phyloP scores from a whole-genome alignment of 2,329 filamentous ascomycete genomes.

The Trematosphaeria pertusa region DNA sequence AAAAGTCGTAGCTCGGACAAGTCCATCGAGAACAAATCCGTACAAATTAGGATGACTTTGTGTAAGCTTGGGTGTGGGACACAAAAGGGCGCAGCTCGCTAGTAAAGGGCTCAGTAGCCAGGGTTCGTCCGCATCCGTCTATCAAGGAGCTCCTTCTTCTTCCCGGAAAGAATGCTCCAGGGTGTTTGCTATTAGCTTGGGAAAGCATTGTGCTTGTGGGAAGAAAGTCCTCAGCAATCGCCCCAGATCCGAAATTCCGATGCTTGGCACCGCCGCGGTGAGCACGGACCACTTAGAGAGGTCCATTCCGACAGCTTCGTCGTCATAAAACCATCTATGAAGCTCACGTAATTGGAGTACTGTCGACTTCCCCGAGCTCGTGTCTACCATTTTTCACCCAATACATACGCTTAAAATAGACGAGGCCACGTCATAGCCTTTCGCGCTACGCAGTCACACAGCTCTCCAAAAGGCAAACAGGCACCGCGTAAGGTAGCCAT shows the following conservation, averaged over 20 bases:
- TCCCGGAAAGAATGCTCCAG: too few species aligned
- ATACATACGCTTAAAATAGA: too few species aligned
- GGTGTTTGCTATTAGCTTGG: background rate
- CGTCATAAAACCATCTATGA: too few species aligned
- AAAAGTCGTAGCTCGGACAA: conserved; percentile 2
- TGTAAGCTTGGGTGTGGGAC: conserved; percentile 13
- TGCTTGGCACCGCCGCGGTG: conserved; percentile 8
- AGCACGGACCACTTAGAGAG: conserved; percentile 17
- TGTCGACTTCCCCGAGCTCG: too few species aligned
- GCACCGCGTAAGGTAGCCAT: too few species aligned
- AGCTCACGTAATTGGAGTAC: too few species aligned
- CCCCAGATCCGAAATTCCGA: conserved; percentile 8
- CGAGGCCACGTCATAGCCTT: too few species aligned
- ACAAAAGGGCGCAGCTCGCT: conserved; percentile 23
- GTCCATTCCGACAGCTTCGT: too few species aligned
- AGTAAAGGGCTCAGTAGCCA: conserved; percentile 23
- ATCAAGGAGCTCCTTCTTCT: too few species aligned
- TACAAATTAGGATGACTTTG: conserved; percentile 5
- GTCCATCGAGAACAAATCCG: background rate
- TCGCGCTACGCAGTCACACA: too few species aligned
- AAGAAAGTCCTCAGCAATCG: conserved; percentile 4
- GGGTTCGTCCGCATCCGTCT: background rate
- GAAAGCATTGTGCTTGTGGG: conserved; percentile 1
- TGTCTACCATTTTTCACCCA: too few species aligned
- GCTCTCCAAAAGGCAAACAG: too few species aligned